Base-by-base conservation (phyloP, 768 basidiomycete genomes). In the Mycena latifolia region DNA sequence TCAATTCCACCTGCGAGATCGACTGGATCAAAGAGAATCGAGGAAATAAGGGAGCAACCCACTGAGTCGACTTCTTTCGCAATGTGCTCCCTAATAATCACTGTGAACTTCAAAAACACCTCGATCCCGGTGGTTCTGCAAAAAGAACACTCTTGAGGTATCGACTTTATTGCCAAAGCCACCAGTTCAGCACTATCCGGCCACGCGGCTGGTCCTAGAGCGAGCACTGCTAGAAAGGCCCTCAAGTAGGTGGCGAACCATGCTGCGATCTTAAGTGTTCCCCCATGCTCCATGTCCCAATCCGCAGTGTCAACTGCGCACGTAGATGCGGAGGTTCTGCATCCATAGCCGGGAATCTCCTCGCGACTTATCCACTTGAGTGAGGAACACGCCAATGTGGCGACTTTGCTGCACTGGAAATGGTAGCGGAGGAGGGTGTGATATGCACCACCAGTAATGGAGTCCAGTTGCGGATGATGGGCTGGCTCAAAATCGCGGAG, bases 341-440 rank as follows among this genome's bases (percentile, higher is more conserved):
- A 2, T 25, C 12, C 5, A 20, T 45, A 11, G 43, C 31, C 29
- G 6, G 50, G 50, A 20, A 31, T n/a, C n/a, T n/a, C n/a, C 2
- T 33, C 47, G n/a, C 14, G 25, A 3, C 3, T 14, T 15, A 17
- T 27, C 50, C 50, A 51, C 17, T 31, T 33, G 18, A 51, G 31
- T 10, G 50, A 51, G 17, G 50, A 20, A 20, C 18, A 31, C n/a
- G 57, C 29, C 2, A 22, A 15, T 27, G n/a, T 17, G 2, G 57
- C 46, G 29, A 56, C 41, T 17, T n/a, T 28, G 11, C 25, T 29
- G 45, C 57, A 58, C 35, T 33, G 12, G 29, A n/a, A 18, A 18
- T 58, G 57, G 46, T 58, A 58, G 31, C 17, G 12, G 11, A 58
- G 46, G 22, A 58, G 57, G 15, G 46, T 9, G 18, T 48, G 29